A percentile compares a stretch with the other conserved stretches of the same genome.
phyloP scores from a whole-genome alignment of 169 alveolate species.

The Plasmodium knowlesi region DNA sequence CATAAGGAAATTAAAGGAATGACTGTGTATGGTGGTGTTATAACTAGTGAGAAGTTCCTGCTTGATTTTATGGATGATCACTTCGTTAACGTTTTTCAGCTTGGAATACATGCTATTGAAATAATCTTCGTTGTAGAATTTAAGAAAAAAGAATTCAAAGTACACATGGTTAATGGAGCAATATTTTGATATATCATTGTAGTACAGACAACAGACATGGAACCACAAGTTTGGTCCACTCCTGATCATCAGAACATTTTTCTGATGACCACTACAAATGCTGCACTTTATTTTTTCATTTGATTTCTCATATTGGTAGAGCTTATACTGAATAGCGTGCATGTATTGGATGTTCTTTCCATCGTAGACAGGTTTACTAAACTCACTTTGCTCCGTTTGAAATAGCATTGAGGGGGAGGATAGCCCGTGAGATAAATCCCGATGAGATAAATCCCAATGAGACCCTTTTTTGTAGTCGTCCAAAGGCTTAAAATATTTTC shows the following conservation, averaged over 20 bases:
- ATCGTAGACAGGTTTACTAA: neutral
- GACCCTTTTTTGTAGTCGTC: neutral
- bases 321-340: neutral
- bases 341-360: neutral
- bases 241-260: constrained; percentile 27
- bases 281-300: neutral
- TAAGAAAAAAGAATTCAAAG: constrained; percentile 33
- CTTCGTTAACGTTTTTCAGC: constrained; percentile 9
- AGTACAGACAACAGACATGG: constrained; percentile 44
- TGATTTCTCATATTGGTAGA: neutral
- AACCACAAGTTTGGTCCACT: constrained; percentile 14
- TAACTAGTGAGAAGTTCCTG: constrained; percentile 2
- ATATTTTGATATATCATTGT: constrained; percentile 26
- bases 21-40: constrained; percentile 8
- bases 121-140: constrained; percentile 42
- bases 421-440: too few species aligned
- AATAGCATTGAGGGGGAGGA: neutral
- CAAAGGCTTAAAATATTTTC: neutral
- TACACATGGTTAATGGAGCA: constrained; percentile 6
- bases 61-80: constrained; percentile 22
- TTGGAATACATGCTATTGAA: constrained; percentile 22
- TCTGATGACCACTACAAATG: constrained; percentile 2
- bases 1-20: constrained; percentile 28
- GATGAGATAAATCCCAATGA: too few species aligned
- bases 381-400: neutral